Percentiles rank a stretch among this genome's conserved stretches.
Conservation (phyloP, 2,329 filamentous ascomycete genomes). For the Fusarium luffae region DNA sequence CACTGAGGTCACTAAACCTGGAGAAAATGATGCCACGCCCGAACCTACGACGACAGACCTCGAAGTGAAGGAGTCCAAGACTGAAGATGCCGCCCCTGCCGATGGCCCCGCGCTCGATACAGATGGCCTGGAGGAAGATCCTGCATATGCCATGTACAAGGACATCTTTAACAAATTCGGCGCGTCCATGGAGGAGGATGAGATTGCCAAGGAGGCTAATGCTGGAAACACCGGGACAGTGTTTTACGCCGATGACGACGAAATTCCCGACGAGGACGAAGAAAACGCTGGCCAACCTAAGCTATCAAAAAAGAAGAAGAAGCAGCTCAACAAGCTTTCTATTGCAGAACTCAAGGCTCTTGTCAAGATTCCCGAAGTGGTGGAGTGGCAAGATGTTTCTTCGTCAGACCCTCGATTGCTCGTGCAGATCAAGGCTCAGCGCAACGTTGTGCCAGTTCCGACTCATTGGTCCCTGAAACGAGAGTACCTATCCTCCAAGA, state of each 20-base stretch:
- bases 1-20: slow-evolving; percentile 36
- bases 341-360: slow-evolving; percentile 95
- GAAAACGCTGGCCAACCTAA: slow-evolving; percentile 72
- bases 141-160: slow-evolving; percentile 85
- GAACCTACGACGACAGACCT: slow-evolving; percentile 51
- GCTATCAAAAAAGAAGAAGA: slow-evolving; percentile 94
- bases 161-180: slow-evolving; percentile 85
- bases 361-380: slow-evolving; percentile 89
- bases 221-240: slow-evolving; percentile 84
- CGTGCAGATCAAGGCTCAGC: slow-evolving; percentile 93
- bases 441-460: slow-evolving; percentile 95
- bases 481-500: slow-evolving; percentile 96
- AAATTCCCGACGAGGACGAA: slow-evolving; percentile 87
- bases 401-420: slow-evolving; percentile 89
- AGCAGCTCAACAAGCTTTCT: slow-evolving; percentile 89
- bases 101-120: slow-evolving; percentile 66
- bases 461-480: slow-evolving; percentile 95
- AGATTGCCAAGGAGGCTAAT: slow-evolving; percentile 71
- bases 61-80: slow-evolving; percentile 52
- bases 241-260: slow-evolving; percentile 84
- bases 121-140: slow-evolving; percentile 74
- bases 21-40: slow-evolving; percentile 50
- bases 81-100: slow-evolving; percentile 51
- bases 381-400: slow-evolving; percentile 97
- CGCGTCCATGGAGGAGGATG: slow-evolving; percentile 70